Evolutionary conservation across 345 rosid species (phyloP).

Genomic region (Ricinus communis): DNA sequence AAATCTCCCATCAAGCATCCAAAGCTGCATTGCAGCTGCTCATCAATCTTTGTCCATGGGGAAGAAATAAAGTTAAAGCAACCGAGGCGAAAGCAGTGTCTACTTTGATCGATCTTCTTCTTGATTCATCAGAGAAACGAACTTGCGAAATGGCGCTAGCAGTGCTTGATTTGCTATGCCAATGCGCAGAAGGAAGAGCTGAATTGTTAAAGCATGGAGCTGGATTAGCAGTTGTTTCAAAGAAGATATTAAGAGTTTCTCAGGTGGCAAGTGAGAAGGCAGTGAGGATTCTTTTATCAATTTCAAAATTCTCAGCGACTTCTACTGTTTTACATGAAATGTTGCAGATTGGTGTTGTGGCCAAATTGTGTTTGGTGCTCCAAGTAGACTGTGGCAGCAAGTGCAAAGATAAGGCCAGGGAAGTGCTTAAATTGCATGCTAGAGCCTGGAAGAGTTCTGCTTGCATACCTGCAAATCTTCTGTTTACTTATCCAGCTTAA

Average conservation of each 20-base stretch:
- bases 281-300: constrained; percentile 35
- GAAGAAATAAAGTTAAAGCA: constrained; percentile 58
- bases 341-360: constrained; percentile 41
- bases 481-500: constrained; percentile 34
- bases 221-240: constrained; percentile 39
- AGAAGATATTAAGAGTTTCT: constrained; percentile 48
- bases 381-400: constrained; percentile 35
- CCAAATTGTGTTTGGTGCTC: constrained; percentile 42
- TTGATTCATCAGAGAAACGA: constrained; percentile 39
- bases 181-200: constrained; percentile 45
- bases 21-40: constrained; percentile 49
- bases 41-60: constrained; percentile 49
- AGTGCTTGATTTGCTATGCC: constrained; percentile 42
- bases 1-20: constrained; percentile 47
- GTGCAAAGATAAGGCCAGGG: constrained; percentile 45
- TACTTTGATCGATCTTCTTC: constrained; percentile 45
- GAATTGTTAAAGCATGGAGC: constrained; percentile 40
- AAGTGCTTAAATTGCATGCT: constrained; percentile 40
- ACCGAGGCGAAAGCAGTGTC: constrained; percentile 39
- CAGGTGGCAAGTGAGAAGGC: constrained; percentile 41
- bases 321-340: constrained; percentile 40
- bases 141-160: constrained; percentile 40
- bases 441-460: constrained; percentile 46
- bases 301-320: constrained; percentile 39
- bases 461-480: constrained; percentile 36